phyloP scores from a whole-genome alignment of 768 basidiomycete species.

The Boletus tomentosulus region DNA sequence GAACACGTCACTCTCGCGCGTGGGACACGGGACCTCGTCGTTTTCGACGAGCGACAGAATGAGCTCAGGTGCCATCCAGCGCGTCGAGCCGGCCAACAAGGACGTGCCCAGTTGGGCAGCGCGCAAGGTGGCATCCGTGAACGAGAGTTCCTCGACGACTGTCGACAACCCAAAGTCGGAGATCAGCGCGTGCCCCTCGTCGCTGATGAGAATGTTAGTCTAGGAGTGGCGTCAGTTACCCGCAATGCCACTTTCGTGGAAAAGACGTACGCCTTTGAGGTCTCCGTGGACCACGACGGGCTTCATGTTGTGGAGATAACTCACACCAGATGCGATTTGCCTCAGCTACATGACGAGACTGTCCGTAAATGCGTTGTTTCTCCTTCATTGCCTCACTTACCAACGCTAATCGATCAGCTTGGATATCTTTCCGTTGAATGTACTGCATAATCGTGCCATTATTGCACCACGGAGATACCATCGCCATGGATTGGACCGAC shows the following conservation, averaged over 20 bases:
- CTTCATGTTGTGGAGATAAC: constrained; percentile 52
- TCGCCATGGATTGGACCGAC: constrained; percentile 47
- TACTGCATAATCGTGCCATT: constrained; percentile 55
- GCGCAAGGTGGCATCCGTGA: constrained; percentile 21
- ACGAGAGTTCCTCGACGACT: constrained; percentile 50
- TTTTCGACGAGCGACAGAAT: constrained; percentile 49
- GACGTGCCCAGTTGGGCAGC: constrained; percentile 28
- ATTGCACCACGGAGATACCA: constrained; percentile 64
- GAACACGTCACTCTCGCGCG: constrained; percentile 55
- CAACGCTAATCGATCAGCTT: constrained; percentile 42
- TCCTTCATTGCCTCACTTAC: constrained; percentile 30
- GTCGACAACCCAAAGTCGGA: constrained; percentile 62
- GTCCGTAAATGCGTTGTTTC: not conserved
- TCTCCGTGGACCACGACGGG: constrained; percentile 59
- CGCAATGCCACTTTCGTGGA: not conserved
- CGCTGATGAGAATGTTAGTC: constrained; percentile 57
- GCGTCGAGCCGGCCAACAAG: constrained; percentile 31
- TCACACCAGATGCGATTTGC: constrained; percentile 54
- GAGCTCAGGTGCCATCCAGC: constrained; percentile 52
- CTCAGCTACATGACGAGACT: constrained; percentile 33
- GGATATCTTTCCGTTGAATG: constrained; percentile 38
- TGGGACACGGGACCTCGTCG: constrained; percentile 36
- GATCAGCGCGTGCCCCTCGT: constrained; percentile 48
- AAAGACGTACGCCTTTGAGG: constrained; percentile 50
- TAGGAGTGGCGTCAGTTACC: constrained; percentile 15